These are phyloP conservation scores for Tremella fuciformis DNA, from an alignment of 768 basidiomycete species.

Conservation along the genomic window DNA sequence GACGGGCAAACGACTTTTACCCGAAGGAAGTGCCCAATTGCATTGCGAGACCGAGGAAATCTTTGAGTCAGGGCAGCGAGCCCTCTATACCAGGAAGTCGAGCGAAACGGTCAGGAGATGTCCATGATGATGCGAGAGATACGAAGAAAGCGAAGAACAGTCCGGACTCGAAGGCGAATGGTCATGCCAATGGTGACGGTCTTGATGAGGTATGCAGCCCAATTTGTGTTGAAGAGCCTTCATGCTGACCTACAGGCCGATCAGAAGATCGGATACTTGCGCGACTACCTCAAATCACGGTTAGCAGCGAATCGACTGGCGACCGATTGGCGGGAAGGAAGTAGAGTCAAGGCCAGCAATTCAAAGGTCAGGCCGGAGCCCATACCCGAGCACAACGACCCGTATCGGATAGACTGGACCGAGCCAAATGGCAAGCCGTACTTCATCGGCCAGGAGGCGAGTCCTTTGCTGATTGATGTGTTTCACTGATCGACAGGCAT, in stretches of 20 bases:
- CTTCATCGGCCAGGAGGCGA: conserved; percentile 35
- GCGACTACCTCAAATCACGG: conserved; percentile 49
- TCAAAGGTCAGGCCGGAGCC: conserved; percentile 77
- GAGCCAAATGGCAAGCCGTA: conserved; percentile 59
- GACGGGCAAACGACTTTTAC: conserved; percentile 52
- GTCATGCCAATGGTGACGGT: conserved; percentile 15
- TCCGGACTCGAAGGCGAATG: not conserved
- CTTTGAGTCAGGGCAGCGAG: conserved; percentile 6
- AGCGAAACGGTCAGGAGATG: conserved; percentile 22
- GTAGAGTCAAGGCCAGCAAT: conserved; percentile 59
- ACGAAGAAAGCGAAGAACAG: conserved; percentile 13
- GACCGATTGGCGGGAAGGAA: conserved; percentile 37
- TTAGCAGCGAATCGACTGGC: conserved; percentile 60
- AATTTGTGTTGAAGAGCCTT: no score
- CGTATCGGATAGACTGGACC: conserved; percentile 81
- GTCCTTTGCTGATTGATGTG: not conserved
- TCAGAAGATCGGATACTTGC: conserved; percentile 63
- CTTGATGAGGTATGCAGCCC: not conserved
- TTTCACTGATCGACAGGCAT: conserved; percentile 23
- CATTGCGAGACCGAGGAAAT: conserved; percentile 38
- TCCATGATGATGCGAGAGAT: conserved; percentile 15
- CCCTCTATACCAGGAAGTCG: conserved; percentile 31
- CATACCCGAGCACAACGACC: conserved; percentile 81
- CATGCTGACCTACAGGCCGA: conserved; percentile 54
- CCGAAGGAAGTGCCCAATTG: conserved; percentile 49